Evolutionary conservation across 2,329 filamentous ascomycete genomes (phyloP).

Genomic region (Pseudogymnoascus sp.): DNA sequence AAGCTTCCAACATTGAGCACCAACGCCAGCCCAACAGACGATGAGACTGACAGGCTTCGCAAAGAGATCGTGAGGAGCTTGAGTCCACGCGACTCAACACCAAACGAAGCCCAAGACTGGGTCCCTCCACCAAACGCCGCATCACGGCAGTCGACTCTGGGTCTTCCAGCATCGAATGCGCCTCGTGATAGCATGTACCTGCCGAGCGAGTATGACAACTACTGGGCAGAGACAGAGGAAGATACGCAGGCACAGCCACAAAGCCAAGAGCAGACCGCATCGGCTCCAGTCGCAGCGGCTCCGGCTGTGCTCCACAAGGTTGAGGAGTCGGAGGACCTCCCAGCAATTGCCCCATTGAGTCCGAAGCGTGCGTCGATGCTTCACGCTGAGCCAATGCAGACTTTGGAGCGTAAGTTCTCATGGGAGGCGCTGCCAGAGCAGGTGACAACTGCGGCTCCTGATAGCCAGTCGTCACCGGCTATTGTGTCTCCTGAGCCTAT

Average conservation of each 20-base stretch:
- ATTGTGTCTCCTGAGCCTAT: neutral
- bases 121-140: constrained; percentile 12
- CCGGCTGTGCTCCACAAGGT: neutral
- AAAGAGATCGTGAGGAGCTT: constrained; percentile 69
- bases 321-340: constrained; percentile 1
- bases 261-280: neutral
- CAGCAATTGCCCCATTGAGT: constrained; percentile 20
- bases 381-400: constrained; percentile 13
- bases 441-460: neutral
- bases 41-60: constrained; percentile 62
- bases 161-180: neutral
- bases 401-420: constrained; percentile 30
- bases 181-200: constrained; percentile 54
- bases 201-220: constrained; percentile 58
- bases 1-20: constrained; percentile 18
- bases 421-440: constrained; percentile 33
- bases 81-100: constrained; percentile 37
- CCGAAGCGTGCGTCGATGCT: neutral
- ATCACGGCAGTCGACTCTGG: constrained; percentile 11
- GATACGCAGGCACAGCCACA: constrained; percentile 14
- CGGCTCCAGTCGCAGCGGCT: neutral
- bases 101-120: constrained; percentile 17
- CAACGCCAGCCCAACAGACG: constrained; percentile 25
- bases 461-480: neutral
- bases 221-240: constrained; percentile 48